Percentiles rank a stretch among this genome's conserved stretches.
phyloP scores from a whole-genome alignment of 805 yeast genomes.

The Sporopachydermia lactativora region DNA sequence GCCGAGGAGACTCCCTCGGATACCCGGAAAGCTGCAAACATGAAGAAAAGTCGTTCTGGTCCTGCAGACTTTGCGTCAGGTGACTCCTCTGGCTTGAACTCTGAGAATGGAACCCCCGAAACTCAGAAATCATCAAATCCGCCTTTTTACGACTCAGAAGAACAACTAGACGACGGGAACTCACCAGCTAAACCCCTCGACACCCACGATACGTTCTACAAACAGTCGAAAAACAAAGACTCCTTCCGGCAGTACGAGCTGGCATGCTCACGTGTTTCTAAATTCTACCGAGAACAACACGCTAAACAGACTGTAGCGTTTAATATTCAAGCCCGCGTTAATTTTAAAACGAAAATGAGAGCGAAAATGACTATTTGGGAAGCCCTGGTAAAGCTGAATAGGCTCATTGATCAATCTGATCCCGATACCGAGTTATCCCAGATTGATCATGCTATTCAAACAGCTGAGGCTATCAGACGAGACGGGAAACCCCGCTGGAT shows the following conservation, averaged over 20 bases:
- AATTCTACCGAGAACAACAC: slow-evolving; percentile 56
- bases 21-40: background rate
- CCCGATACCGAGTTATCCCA: slow-evolving; percentile 67
- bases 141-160: too few relatives aligned
- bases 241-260: slow-evolving; percentile 51
- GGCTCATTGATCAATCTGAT: slow-evolving; percentile 54
- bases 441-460: slow-evolving; percentile 62
- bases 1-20: background rate
- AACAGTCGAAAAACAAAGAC: slow-evolving; percentile 17
- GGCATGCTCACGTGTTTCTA: slow-evolving; percentile 53
- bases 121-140: background rate
- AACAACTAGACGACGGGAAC: slow-evolving; percentile 4
- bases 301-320: slow-evolving; percentile 58
- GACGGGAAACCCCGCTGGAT: slow-evolving; percentile 66
- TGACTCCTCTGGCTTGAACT: too few relatives aligned
- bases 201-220: slow-evolving; percentile 9
- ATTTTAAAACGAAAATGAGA: slow-evolving; percentile 51
- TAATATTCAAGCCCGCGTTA: slow-evolving; percentile 56
- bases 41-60: background rate
- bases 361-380: slow-evolving; percentile 64
- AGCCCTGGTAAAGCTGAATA: slow-evolving; percentile 46
- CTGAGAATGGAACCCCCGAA: too few relatives aligned
- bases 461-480: slow-evolving; percentile 58
- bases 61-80: too few relatives aligned
- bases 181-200: slow-evolving; percentile 8